Conservation (phyloP, 1,139 yeast genomes). For the Yamadazyma spencermartinsiae region DNA sequence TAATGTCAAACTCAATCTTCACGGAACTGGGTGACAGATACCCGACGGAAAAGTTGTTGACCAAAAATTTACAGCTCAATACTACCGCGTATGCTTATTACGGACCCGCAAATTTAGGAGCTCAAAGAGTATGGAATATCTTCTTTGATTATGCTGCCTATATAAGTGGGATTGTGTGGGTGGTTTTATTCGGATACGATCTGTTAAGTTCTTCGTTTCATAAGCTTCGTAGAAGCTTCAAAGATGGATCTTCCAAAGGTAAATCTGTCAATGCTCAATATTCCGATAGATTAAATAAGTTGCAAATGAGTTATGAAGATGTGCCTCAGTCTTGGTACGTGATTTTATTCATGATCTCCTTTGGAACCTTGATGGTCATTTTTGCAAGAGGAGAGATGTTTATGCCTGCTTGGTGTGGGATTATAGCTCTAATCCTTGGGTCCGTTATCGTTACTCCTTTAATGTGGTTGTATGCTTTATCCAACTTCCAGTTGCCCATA, state of each 20-base stretch:
- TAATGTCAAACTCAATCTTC: slow-evolving; percentile 43
- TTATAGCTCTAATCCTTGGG: slow-evolving; percentile 45
- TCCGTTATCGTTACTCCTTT: slow-evolving; percentile 48
- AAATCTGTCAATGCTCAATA: slow-evolving; percentile 14
- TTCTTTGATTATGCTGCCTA: slow-evolving; percentile 56
- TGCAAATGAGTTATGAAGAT: slow-evolving; percentile 36
- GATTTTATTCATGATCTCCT: slow-evolving; percentile 32
- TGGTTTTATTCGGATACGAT: slow-evolving; percentile 37
- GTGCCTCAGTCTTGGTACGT: slow-evolving; percentile 47
- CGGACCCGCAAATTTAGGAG: slow-evolving; percentile 44
- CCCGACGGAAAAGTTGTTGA: slow-evolving; percentile 36
- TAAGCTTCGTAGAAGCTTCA: slow-evolving; percentile 9
- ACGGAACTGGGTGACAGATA: slow-evolving; percentile 31
- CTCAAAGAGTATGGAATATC: slow-evolving; percentile 51
- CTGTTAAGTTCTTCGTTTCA: slow-evolving; percentile 17
- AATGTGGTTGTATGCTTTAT: slow-evolving; percentile 51
- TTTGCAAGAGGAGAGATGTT: slow-evolving; percentile 40
- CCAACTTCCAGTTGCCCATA: slow-evolving; percentile 52
- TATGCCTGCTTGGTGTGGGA: slow-evolving; percentile 51
- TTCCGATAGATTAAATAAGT: slow-evolving; percentile 41
- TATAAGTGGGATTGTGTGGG: slow-evolving; percentile 48
- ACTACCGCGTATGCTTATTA: slow-evolving; percentile 36
- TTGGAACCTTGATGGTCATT: slow-evolving; percentile 33
- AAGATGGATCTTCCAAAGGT: slow-evolving; percentile 1
- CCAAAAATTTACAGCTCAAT: slow-evolving; percentile 33